A percentile compares a stretch with the other conserved stretches of the same genome.
These are phyloP conservation scores for Pythium plurisporium DNA, from an alignment of 352 stramenopile genomes.

Conservation along the genomic window DNA sequence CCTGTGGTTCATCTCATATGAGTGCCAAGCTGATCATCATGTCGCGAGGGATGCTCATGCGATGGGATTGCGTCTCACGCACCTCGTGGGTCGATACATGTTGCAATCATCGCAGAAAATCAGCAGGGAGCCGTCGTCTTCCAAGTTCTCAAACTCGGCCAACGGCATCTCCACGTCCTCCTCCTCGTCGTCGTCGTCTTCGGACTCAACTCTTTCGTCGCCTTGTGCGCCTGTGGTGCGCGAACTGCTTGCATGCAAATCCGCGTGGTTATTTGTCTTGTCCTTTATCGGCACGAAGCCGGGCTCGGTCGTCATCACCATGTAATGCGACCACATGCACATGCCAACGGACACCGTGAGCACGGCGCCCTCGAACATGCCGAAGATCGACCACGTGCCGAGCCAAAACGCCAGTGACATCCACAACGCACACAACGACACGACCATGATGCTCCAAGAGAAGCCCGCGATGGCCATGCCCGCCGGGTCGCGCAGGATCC, in stretches of 20 bases:
- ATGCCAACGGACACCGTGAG: slow-evolving; percentile 58
- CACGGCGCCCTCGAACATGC: slow-evolving; percentile 36
- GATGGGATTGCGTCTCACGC: neutral
- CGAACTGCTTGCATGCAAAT: neutral
- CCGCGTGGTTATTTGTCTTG: neutral
- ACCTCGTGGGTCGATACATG: slow-evolving; percentile 72
- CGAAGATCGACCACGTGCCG: slow-evolving; percentile 44
- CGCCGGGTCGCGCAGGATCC: slow-evolving; percentile 62
- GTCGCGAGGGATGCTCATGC: too few species aligned
- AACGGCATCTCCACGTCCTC: slow-evolving; percentile 62
- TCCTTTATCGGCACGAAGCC: slow-evolving; percentile 45
- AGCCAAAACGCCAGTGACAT: slow-evolving; percentile 52
- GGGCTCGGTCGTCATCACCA: slow-evolving; percentile 75
- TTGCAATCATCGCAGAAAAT: slow-evolving; percentile 82
- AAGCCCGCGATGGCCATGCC: slow-evolving; percentile 64
- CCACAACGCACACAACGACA: slow-evolving; percentile 38
- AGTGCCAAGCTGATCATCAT: too few species aligned
- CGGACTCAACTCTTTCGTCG: slow-evolving; percentile 17
- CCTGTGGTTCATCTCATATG: slow-evolving; percentile 29
- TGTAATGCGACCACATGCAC: slow-evolving; percentile 67
- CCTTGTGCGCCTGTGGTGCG: slow-evolving; percentile 4
- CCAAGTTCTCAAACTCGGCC: slow-evolving; percentile 54
- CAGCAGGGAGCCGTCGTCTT: slow-evolving; percentile 71
- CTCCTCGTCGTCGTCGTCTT: slow-evolving; percentile 26
- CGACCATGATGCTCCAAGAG: slow-evolving; percentile 49